These are phyloP conservation scores for Mollisia scopiformis DNA, from an alignment of 2,329 filamentous ascomycete genomes.

Conservation along the genomic window DNA sequence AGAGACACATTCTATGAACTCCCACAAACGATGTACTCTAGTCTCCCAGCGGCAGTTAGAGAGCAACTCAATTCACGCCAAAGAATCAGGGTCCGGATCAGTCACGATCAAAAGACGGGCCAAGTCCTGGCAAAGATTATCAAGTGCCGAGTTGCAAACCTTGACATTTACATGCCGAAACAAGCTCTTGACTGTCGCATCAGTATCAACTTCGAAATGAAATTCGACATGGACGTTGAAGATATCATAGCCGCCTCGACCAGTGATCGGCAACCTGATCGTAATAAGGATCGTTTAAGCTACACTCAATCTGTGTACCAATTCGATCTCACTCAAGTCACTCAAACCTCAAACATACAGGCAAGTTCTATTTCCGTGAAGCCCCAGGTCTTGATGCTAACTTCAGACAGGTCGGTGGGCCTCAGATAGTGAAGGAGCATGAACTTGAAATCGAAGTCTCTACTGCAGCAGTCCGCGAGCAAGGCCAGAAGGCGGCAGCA, in stretches of 20 bases:
- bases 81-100: constrained; percentile 70
- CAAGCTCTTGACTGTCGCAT: constrained; percentile 87
- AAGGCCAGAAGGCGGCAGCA: constrained; percentile 59
- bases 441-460: constrained; percentile 81
- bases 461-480: constrained; percentile 64
- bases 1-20: constrained; percentile 84
- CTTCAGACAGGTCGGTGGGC: constrained; percentile 23
- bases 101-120: constrained; percentile 72
- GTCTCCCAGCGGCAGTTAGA: constrained; percentile 67
- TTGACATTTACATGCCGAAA: constrained; percentile 83
- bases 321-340: constrained; percentile 92
- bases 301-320: constrained; percentile 89
- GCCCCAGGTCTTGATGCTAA: constrained; percentile 3
- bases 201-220: constrained; percentile 93
- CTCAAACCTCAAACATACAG: constrained; percentile 66
- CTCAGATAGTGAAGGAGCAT: constrained; percentile 63
- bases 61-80: constrained; percentile 61
- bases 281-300: constrained; percentile 87
- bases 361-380: constrained; percentile 27
- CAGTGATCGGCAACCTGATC: constrained; percentile 51
- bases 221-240: constrained; percentile 71
- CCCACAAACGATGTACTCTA: constrained; percentile 57
- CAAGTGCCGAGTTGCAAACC: constrained; percentile 84
- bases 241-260: constrained; percentile 41
- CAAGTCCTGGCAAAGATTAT: constrained; percentile 81